Conservation (phyloP, 139 green algal genomes). For the Desmodesmus armatus region DNA sequence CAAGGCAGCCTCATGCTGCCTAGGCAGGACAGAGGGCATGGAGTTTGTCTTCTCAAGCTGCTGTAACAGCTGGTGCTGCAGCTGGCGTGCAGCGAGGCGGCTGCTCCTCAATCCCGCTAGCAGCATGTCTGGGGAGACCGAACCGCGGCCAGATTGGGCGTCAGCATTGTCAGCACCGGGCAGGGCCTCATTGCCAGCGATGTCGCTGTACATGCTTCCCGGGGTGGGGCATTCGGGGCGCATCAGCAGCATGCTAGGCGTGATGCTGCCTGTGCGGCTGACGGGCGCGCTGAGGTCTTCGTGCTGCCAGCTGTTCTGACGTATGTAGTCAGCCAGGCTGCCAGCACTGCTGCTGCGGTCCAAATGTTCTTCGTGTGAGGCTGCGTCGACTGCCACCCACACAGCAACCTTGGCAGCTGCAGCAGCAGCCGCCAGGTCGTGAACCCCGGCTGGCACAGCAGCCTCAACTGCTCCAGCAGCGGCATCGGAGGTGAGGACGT, state of each 20-base stretch:
- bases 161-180: background rate
- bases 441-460: background rate
- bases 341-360: background rate
- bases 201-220: constrained; percentile 4
- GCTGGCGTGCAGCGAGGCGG: background rate
- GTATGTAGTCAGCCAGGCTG: constrained; percentile 28
- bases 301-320: background rate
- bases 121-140: constrained; percentile 17
- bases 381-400: background rate
- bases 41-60: constrained; percentile 23
- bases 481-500: background rate
- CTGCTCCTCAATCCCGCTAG: constrained; percentile 23
- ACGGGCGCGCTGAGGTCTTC: background rate
- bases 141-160: background rate
- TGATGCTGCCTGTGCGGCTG: background rate
- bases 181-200: background rate
- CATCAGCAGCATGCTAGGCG: background rate
- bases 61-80: constrained; percentile 32
- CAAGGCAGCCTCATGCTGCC: background rate
- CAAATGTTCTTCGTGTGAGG: background rate
- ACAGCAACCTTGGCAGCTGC: background rate
- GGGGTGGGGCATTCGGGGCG: constrained; percentile 9
- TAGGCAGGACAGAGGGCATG: background rate
- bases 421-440: background rate
- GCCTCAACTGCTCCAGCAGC: background rate